phyloP scores from a whole-genome alignment of 129 eudicot species.

The Ambrosia trifida region DNA sequence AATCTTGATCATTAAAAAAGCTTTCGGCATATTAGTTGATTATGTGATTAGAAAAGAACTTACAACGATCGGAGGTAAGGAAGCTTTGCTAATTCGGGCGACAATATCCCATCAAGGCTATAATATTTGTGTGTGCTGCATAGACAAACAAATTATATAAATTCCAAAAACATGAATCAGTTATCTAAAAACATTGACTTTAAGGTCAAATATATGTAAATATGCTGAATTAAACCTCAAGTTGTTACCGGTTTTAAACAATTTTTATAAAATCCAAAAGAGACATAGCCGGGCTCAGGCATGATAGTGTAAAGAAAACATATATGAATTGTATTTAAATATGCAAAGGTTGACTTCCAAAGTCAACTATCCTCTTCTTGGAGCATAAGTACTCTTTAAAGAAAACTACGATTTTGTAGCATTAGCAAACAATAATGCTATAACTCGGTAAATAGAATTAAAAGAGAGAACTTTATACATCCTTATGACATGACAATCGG shows the following conservation, averaged over 20 bases:
- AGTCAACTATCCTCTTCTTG: conserved; percentile 17
- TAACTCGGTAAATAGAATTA: conserved; percentile 2
- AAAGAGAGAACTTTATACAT: conserved; percentile 53
- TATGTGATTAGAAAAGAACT: conserved; percentile 20
- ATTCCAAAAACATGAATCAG: conserved; percentile 1
- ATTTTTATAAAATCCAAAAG: neutral
- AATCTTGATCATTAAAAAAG: neutral
- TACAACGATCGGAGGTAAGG: conserved; percentile 72
- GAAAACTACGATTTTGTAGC: neutral
- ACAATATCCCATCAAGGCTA: conserved; percentile 81
- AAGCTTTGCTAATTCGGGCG: conserved; percentile 64
- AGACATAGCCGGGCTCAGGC: neutral
- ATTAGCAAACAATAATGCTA: no score
- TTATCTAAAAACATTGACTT: conserved; percentile 9
- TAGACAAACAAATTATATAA: conserved; percentile 9
- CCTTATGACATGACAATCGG: conserved; percentile 63
- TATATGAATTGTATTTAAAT: neutral
- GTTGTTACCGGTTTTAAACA: neutral
- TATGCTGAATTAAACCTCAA: neutral
- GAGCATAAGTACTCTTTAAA: neutral
- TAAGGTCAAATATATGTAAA: conserved; percentile 15
- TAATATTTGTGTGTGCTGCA: conserved; percentile 71
- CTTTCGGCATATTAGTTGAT: neutral
- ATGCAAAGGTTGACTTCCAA: conserved; percentile 17
- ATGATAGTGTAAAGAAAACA: neutral